A percentile compares a stretch with the other conserved stretches of the same genome.
These are phyloP conservation scores for Cadophora malorum DNA, from an alignment of 2,329 filamentous ascomycete genomes.

Conservation along the genomic window DNA sequence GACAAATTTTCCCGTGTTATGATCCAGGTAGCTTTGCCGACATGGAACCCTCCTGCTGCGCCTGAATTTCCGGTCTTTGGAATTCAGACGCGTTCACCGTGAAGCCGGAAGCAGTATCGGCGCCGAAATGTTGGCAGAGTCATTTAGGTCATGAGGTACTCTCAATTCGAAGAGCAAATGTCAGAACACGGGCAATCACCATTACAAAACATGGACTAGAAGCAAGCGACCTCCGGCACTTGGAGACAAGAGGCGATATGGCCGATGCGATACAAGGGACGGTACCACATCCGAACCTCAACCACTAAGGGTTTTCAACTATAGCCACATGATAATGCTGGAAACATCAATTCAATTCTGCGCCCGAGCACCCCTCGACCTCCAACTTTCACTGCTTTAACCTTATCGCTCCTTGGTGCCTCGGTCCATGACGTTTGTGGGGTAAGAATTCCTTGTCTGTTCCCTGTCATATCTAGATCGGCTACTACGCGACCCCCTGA, in stretches of 20 bases:
- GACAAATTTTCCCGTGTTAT: too few relatives aligned
- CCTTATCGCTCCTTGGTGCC: constrained; percentile 5
- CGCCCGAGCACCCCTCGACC: background rate
- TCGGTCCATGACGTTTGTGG: constrained; percentile 11
- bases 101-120: background rate
- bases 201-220: background rate
- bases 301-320: background rate
- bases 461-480: background rate
- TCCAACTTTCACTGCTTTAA: background rate
- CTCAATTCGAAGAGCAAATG: background rate
- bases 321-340: constrained; percentile 4
- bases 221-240: constrained; percentile 12
- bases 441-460: background rate
- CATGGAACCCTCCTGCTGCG: too few relatives aligned
- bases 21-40: too few relatives aligned
- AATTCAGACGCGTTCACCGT: background rate
- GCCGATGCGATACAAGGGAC: background rate
- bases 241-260: constrained; percentile 2
- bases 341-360: background rate
- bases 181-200: background rate
- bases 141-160: background rate
- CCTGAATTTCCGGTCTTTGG: background rate
- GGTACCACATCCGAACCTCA: background rate
- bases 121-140: background rate
- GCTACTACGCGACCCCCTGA: constrained; percentile 1